Conservation (phyloP, 2,329 filamentous ascomycete species). For the Exophiala xenobiotica region DNA sequence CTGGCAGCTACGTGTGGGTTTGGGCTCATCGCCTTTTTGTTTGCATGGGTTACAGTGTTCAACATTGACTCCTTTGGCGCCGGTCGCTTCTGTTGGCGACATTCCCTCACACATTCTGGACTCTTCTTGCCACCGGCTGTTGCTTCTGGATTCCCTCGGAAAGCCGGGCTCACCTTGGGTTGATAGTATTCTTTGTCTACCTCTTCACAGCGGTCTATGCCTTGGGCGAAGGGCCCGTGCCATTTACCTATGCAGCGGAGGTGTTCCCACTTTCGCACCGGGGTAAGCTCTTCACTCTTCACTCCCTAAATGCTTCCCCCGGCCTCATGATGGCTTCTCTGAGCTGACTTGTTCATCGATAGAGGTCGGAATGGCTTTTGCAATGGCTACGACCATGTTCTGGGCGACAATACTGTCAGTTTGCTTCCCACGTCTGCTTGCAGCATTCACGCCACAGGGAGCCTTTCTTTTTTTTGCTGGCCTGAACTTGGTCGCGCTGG, state of each 20-base stretch:
- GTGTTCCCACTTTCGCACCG: conserved; percentile 65
- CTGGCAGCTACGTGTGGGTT: conserved; percentile 65
- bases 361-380: conserved; percentile 50
- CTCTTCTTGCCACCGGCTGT: conserved; percentile 54
- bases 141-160: conserved; percentile 51
- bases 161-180: conserved; percentile 39
- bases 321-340: no score
- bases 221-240: conserved; percentile 63
- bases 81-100: conserved; percentile 63
- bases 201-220: conserved; percentile 48
- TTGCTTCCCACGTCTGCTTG: conserved; percentile 50
- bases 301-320: no score
- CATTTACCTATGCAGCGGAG: conserved; percentile 67
- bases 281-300: no score
- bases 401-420: conserved; percentile 53
- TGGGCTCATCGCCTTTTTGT: conserved; percentile 64
- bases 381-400: conserved; percentile 47
- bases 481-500: conserved; percentile 59
- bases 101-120: conserved; percentile 62
- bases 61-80: conserved; percentile 68
- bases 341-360: no score
- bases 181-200: conserved; percentile 46
- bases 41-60: conserved; percentile 58
- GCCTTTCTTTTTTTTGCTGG: conserved; percentile 58
- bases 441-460: conserved; percentile 50